Base-by-base conservation (phyloP, 495 filamentous ascomycete genomes). In the Xylaria castorea region DNA sequence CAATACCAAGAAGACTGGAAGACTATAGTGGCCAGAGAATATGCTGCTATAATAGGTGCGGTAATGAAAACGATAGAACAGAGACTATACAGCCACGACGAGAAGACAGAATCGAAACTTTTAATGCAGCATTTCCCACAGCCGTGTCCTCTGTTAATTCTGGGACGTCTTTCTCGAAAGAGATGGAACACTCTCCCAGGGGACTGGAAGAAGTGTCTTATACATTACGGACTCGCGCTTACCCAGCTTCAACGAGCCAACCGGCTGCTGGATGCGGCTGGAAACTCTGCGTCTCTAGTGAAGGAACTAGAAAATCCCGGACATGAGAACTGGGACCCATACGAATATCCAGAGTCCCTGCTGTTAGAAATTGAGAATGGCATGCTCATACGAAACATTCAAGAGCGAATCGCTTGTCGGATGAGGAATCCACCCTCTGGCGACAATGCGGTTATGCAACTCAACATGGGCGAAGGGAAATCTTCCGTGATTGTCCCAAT, bases 321-420 rank as follows among this genome's bases (percentile, higher is more conserved):
- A 0, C 88, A 90, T 74, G 25, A 55, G 1, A 89, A 89, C 68
- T 91, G 88, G 89, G 38, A 78, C 1, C 82, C 86, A 0, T 42
- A 75, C 0, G 73, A 87, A 1, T 69, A 76, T 6, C 81, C 86
- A 0, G 89, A 91, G 58, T 90, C 86, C 84, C 72, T 91, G 0
- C 81, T 91, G 4, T 76, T 91, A 0, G 89, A 91, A 68, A 83
- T 91, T 53, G 89, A 91, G 32, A 74, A 76, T 5, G 83, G 89
- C 65, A 71, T 90, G 1, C 69, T 89, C 3, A 86, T 91, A 58
- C 81, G 89, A 0, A 68, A 73, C 1, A 83, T 80, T 3, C 89
- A 91, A 71, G 80, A 87, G 5, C 80, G 86, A 1, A 88, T 92
- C 46, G 87, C 90, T 46, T 87, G 87, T 1, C 67, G 70, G 22